A percentile compares a stretch with the other conserved stretches of the same genome.
Conservation (phyloP, 129 eudicot genomes). For the Lactuca saligna region DNA sequence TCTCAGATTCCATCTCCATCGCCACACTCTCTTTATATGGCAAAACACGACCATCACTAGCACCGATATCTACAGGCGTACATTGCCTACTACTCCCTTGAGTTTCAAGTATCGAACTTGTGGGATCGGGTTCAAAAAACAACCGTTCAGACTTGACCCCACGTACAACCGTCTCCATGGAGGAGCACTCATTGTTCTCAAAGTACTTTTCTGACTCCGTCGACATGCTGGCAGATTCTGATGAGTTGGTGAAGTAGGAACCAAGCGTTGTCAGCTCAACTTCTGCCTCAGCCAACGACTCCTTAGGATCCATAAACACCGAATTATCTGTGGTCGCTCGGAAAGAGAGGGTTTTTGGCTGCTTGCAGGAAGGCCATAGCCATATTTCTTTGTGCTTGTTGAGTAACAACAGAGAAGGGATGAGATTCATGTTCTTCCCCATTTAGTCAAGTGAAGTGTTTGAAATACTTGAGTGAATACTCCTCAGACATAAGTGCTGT, state of each 20-base stretch:
- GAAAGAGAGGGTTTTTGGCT: conserved; percentile 70
- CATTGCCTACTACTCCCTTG: conserved; percentile 22
- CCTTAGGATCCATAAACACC: conserved; percentile 30
- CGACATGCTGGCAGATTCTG: conserved; percentile 52
- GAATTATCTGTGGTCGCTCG: conserved; percentile 38
- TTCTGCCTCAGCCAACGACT: conserved; percentile 11
- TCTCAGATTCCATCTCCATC: conserved; percentile 63
- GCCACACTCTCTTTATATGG: conserved; percentile 62
- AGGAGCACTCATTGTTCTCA: conserved; percentile 14
- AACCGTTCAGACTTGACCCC: conserved; percentile 55
- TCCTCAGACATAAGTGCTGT: conserved; percentile 16
- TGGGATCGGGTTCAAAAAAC: conserved; percentile 62
- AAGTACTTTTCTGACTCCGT: conserved; percentile 39
- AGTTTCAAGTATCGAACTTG: conserved; percentile 43
- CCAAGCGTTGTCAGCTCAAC: conserved; percentile 39
- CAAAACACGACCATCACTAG: conserved; percentile 1
- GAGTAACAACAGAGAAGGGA: conserved; percentile 53
- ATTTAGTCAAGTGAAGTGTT: conserved; percentile 21
- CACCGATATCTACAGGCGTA: neutral
- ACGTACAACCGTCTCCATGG: conserved; percentile 54
- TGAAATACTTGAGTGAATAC: conserved; percentile 12
- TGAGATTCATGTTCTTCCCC: conserved; percentile 52
- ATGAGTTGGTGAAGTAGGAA: conserved; percentile 54
- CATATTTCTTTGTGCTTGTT: conserved; percentile 40
- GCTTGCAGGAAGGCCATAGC: conserved; percentile 75